Evolutionary conservation across 805 yeast species (phyloP).

Genomic region (Lachancea dasiensis): DNA sequence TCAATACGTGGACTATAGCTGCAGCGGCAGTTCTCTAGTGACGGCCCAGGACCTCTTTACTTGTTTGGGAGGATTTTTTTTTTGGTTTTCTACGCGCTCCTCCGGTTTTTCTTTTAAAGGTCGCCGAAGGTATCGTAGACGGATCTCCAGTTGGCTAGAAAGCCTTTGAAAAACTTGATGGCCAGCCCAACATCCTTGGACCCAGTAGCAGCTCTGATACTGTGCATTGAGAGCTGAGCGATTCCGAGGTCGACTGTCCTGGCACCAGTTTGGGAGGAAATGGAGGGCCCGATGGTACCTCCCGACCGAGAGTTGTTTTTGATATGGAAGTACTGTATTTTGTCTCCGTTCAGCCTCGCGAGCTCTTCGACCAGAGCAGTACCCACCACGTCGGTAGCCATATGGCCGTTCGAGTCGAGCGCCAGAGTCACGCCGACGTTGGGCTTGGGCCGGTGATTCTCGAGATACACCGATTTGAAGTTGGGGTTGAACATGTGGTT

Average conservation of each 20-base stretch:
- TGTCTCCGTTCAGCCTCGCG: conserved; percentile 58
- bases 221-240: conserved; percentile 82
- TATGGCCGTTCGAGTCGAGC: conserved; percentile 72
- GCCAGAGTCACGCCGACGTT: conserved; percentile 69
- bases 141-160: conserved; percentile 60
- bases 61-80: too few relatives aligned
- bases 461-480: conserved; percentile 60
- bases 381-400: conserved; percentile 78
- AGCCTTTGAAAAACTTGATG: conserved; percentile 63
- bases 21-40: too few relatives aligned
- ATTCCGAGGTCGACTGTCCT: conserved; percentile 77
- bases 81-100: not conserved
- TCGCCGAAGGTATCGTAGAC: conserved; percentile 50
- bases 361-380: conserved; percentile 63
- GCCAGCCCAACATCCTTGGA: conserved; percentile 72
- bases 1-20: too few relatives aligned
- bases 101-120: conserved; percentile 26
- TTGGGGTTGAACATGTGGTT: conserved; percentile 79
- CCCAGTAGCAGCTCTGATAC: conserved; percentile 77
- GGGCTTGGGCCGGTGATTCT: conserved; percentile 73
- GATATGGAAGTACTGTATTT: conserved; percentile 76
- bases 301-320: conserved; percentile 83
- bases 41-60: too few relatives aligned
- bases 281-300: conserved; percentile 79
- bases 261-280: conserved; percentile 60